Percentiles rank a stretch among this genome's conserved stretches.
Conservation (phyloP, 2,329 filamentous ascomycete genomes). For the Hymenotorrendiella dingleyae region DNA sequence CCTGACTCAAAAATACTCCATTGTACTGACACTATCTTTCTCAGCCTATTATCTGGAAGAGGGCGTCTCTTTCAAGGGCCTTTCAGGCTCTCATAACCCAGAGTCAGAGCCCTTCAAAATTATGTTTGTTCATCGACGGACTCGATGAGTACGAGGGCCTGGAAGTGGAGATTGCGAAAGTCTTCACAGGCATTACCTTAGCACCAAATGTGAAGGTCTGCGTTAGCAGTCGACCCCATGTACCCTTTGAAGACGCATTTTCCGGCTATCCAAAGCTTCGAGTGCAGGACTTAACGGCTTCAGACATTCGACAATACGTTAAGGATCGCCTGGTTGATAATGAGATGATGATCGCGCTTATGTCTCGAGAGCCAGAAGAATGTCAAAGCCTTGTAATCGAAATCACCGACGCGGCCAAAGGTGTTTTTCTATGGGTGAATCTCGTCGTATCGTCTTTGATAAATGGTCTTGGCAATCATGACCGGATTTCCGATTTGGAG, state of each 20-base stretch:
- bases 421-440: constrained; percentile 22
- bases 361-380: not conserved
- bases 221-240: constrained; percentile 24
- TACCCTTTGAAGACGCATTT: constrained; percentile 21
- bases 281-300: constrained; percentile 21
- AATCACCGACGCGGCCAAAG: constrained; percentile 12
- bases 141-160: constrained; percentile 10
- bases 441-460: constrained; percentile 15
- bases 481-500: constrained; percentile 9
- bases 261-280: constrained; percentile 10
- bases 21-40: not conserved
- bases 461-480: constrained; percentile 6
- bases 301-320: constrained; percentile 21
- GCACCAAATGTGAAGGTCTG: constrained; percentile 19
- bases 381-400: constrained; percentile 4
- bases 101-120: not conserved
- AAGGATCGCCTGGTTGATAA: constrained; percentile 9
- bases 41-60: not conserved
- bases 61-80: not conserved
- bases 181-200: constrained; percentile 4
- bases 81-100: not conserved
- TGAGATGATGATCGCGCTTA: constrained; percentile 1
- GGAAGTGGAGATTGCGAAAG: constrained; percentile 9
- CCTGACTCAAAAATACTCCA: no score
- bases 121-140: constrained; percentile 1